phyloP scores from a whole-genome alignment of 257 asterid species.

The Cordia subcordata region DNA sequence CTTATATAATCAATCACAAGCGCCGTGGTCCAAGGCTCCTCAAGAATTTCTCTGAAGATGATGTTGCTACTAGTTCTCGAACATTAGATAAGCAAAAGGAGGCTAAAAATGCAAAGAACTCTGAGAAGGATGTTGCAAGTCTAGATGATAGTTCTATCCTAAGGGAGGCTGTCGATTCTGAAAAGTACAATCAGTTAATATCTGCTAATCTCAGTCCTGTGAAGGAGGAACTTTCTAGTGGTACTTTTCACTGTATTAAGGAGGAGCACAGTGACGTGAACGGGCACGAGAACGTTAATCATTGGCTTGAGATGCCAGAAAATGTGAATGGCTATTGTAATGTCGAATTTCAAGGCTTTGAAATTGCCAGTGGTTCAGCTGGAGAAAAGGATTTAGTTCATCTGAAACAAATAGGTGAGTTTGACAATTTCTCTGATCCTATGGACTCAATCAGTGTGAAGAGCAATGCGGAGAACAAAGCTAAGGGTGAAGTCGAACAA shows the following conservation, averaged over 20 bases:
- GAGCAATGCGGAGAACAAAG: slow-evolving; percentile 59
- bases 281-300: background rate
- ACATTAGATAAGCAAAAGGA: slow-evolving; percentile 32
- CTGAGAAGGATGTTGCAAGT: slow-evolving; percentile 19
- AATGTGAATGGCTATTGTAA: slow-evolving; percentile 20
- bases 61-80: slow-evolving; percentile 36
- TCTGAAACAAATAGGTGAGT: slow-evolving; percentile 40
- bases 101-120: slow-evolving; percentile 29
- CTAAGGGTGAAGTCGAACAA: slow-evolving; percentile 39
- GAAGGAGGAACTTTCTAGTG: slow-evolving; percentile 26
- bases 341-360: slow-evolving; percentile 20
- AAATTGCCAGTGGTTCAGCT: slow-evolving; percentile 22
- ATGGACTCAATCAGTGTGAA: slow-evolving; percentile 52
- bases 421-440: slow-evolving; percentile 56
- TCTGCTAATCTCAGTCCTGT: slow-evolving; percentile 21
- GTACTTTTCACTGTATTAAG: slow-evolving; percentile 4
- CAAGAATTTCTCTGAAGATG: slow-evolving; percentile 74
- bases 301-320: slow-evolving; percentile 28
- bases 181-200: slow-evolving; percentile 15
- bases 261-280: background rate
- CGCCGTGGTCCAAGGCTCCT: slow-evolving; percentile 86
- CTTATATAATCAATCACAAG: slow-evolving; percentile 85
- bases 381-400: slow-evolving; percentile 35
- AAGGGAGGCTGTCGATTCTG: slow-evolving; percentile 19
- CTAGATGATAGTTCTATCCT: slow-evolving; percentile 27